These are phyloP conservation scores for Angomonas ambiguus DNA, from an alignment of 208 protist species.

Conservation along the genomic window DNA sequence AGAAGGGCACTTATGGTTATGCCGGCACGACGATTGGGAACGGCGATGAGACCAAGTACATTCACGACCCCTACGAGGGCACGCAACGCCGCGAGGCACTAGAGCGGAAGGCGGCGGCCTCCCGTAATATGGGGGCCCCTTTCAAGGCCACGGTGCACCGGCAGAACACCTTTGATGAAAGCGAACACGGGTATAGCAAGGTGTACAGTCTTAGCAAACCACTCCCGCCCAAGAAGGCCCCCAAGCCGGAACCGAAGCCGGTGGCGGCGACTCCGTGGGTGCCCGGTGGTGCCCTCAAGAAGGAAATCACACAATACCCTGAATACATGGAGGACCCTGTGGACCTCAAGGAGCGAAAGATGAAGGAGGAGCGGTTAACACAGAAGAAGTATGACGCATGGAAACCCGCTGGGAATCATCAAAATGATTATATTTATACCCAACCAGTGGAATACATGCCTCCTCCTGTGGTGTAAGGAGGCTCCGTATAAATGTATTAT, in stretches of 20 bases:
- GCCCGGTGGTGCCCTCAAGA: conserved; percentile 62
- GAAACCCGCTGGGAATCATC: conserved; percentile 64
- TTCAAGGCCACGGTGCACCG: conserved; percentile 61
- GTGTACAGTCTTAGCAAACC: conserved; percentile 77
- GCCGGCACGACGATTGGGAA: conserved; percentile 74
- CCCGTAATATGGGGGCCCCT: conserved; percentile 25
- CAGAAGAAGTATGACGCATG: conserved; percentile 67
- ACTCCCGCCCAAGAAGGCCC: conserved; percentile 54
- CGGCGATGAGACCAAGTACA: conserved; percentile 79
- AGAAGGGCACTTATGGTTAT: conserved; percentile 89
- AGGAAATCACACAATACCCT: conserved; percentile 61
- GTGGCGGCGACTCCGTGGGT: conserved; percentile 53
- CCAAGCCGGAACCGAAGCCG: conserved; percentile 9
- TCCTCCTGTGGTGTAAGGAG: conserved; percentile 27
- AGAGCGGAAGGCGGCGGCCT: conserved; percentile 22
- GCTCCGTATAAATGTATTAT: background rate
- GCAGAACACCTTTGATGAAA: conserved; percentile 76
- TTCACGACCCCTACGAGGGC: conserved; percentile 67
- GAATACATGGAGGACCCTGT: conserved; percentile 90
- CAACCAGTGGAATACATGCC: conserved; percentile 71
- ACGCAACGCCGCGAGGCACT: conserved; percentile 25
- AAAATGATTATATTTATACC: conserved; percentile 76
- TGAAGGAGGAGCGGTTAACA: conserved; percentile 38
- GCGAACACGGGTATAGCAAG: conserved; percentile 64
- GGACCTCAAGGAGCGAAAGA: conserved; percentile 75